Conservation (phyloP, 805 yeast species). For the Ascoidea rubescens region DNA sequence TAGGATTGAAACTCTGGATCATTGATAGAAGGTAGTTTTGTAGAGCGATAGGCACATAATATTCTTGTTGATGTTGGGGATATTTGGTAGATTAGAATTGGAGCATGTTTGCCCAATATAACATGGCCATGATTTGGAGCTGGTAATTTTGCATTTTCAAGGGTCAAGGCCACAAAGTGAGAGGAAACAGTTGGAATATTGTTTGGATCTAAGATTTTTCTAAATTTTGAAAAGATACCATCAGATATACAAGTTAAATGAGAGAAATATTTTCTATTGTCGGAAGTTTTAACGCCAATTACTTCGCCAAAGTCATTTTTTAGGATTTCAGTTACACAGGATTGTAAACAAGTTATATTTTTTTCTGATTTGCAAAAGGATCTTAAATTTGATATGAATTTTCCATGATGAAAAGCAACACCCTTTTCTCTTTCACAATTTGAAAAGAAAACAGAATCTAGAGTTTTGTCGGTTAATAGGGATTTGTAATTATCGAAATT, state of each 20-base stretch:
- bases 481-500: constrained; percentile 29
- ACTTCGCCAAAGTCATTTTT: constrained; percentile 42
- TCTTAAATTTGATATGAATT: constrained; percentile 67
- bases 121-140: constrained; percentile 77
- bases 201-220: constrained; percentile 53
- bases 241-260: constrained; percentile 72
- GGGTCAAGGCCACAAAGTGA: constrained; percentile 74
- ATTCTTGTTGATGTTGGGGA: constrained; percentile 75
- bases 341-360: constrained; percentile 70
- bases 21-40: constrained; percentile 53
- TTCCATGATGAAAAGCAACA: constrained; percentile 88
- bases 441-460: constrained; percentile 41
- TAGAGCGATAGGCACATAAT: constrained; percentile 71
- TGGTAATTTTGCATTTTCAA: constrained; percentile 67
- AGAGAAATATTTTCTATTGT: constrained; percentile 33
- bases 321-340: constrained; percentile 61
- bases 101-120: constrained; percentile 60
- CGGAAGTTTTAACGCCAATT: constrained; percentile 60
- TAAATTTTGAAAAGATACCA: constrained; percentile 87
- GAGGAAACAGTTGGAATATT: constrained; percentile 61
- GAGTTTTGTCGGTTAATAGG: constrained; percentile 32
- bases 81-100: constrained; percentile 80
- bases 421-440: constrained; percentile 47
- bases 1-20: constrained; percentile 46
- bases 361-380: constrained; percentile 50